Evolutionary conservation across 2,329 filamentous ascomycete genomes (phyloP).

Genomic region (Aspergillus sp.): DNA sequence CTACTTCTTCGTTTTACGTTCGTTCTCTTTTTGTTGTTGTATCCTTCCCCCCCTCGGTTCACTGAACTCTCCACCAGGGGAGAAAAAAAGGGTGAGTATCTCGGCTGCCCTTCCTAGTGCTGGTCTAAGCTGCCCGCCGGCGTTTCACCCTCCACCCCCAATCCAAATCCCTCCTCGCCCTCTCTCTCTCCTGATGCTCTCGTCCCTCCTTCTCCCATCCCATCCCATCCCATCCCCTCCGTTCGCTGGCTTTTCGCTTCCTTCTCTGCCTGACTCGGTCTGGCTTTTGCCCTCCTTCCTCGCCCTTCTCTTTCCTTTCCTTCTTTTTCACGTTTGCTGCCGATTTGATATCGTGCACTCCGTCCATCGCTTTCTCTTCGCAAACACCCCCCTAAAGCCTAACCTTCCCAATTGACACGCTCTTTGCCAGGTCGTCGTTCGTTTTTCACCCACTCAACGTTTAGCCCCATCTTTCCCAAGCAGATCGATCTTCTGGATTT

Average conservation of each 20-base stretch:
- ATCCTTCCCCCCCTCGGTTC: background rate
- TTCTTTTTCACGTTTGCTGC: slow-evolving; percentile 13
- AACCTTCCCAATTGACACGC: slow-evolving; percentile 18
- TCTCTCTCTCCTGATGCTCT: slow-evolving; percentile 13
- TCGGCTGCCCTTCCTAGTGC: slow-evolving; percentile 2
- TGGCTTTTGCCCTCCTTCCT: background rate
- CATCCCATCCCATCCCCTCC: background rate
- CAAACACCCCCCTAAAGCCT: slow-evolving; percentile 12
- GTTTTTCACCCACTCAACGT: slow-evolving; percentile 6
- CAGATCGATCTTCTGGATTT: slow-evolving; percentile 5
- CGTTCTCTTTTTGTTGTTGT: background rate
- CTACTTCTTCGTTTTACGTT: background rate
- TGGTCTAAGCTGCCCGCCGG: slow-evolving; percentile 20
- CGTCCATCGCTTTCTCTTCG: slow-evolving; percentile 14
- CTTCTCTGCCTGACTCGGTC: slow-evolving; percentile 4
- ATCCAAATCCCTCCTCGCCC: slow-evolving; percentile 10
- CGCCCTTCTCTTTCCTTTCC: background rate
- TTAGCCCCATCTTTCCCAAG: slow-evolving; percentile 12
- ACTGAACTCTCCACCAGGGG: too few species aligned
- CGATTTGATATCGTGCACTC: slow-evolving; percentile 29
- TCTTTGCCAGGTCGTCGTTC: slow-evolving; percentile 20
- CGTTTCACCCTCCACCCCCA: slow-evolving; percentile 22
- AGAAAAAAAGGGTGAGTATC: slow-evolving; percentile 8
- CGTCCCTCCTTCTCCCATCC: background rate
- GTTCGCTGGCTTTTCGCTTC: slow-evolving; percentile 7